Base-by-base conservation (phyloP, 1,284 basidiomycete genomes). In the Inonotus obliquus region DNA sequence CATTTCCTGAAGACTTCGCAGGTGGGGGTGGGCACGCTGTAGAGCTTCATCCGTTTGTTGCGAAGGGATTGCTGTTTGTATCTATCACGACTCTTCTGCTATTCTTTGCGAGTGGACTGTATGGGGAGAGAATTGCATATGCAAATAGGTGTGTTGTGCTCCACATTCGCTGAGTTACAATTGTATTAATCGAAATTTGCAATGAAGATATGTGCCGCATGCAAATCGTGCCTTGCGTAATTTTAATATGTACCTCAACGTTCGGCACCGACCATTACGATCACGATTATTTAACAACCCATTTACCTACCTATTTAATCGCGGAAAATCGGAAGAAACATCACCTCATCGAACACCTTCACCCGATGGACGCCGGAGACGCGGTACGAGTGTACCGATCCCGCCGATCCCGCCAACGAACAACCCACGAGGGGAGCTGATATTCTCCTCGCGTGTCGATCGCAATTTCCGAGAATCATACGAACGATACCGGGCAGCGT, bases 191-290 rank as follows among this genome's bases (percentile, higher is more conserved):
- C 63, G 60, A 54, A 60, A 23, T 37, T 41, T 52, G 45, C 56
- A 63, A 49, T 51, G 56, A 45, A 96, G 94, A 77, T 99, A 98
- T 71, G 92, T 98, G 19, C 96, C 94, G 0, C 96, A 98, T 69
- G 94, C 96, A 10, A 99, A 99, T 74, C 85, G 90, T 48, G 87
- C 95, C 0, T 78, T 99, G 32, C 84, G 96, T 27, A 91, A 87
- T 27, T 91, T 98, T 74, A 98, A 99, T 75, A 96, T 99, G 87
- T 94, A 95, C 71, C 82, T 99, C 68, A 98, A 98, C 76, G 92
- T 96, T 68, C 88, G 92, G 57, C 86, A 87, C 66, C 86, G 86
- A 1, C 84, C 91, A 0, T 73, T 89, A 2, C 79, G 76, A 64
- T 85, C 78, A 57, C 85, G 77, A 62, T 76, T 89, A 57, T 78